phyloP scores from a whole-genome alignment of 1,284 basidiomycete species.

The Phylloporus sp. region DNA sequence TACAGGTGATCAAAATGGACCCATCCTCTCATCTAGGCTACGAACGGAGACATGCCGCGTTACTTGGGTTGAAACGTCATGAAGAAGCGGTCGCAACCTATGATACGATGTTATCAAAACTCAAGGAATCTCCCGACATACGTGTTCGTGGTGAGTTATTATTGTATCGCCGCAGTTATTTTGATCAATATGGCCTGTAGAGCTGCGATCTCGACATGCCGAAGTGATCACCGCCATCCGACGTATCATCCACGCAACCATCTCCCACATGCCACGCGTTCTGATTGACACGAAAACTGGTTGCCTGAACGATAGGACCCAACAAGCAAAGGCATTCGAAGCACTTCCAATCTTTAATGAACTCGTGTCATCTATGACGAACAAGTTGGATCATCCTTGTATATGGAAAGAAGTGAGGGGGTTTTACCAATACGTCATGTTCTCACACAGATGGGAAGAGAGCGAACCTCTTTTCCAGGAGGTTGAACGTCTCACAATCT shows the following conservation, averaged over 20 bases:
- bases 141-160: neutral
- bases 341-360: neutral
- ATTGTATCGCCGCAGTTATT: neutral
- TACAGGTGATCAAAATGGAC: neutral
- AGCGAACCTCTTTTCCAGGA: no score
- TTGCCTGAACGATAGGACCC: neutral
- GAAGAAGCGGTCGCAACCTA: neutral
- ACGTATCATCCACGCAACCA: neutral
- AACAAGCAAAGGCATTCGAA: neutral
- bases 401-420: neutral
- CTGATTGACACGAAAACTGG: neutral
- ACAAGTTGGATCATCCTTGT: neutral
- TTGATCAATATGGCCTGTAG: neutral
- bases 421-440: conserved; percentile 5
- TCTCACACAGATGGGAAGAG: neutral
- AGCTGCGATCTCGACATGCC: neutral
- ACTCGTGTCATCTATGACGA: conserved; percentile 4
- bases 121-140: neutral
- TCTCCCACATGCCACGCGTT: neutral
- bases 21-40: neutral
- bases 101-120: neutral
- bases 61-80: neutral
- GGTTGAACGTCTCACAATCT: no score
- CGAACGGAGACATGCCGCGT: neutral
- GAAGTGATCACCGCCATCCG: neutral